phyloP scores from a whole-genome alignment of 176 grass and related monocot species.

The Ampelocalamus luodianensis region DNA sequence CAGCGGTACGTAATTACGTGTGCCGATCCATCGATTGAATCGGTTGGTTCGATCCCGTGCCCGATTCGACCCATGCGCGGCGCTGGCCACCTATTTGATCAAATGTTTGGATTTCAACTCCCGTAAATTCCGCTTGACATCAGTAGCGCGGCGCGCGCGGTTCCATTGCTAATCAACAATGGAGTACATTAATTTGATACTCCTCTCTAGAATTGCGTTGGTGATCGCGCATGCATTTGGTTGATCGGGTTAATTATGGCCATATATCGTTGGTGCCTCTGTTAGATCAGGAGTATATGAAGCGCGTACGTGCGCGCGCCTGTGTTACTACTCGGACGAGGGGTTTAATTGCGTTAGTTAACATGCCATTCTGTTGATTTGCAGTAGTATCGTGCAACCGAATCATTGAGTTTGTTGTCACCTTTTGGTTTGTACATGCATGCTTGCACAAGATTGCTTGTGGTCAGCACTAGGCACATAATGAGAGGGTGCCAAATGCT shows the following conservation, averaged over 20 bases:
- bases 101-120: neutral
- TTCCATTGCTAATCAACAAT: neutral
- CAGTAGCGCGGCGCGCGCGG: neutral
- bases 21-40: neutral
- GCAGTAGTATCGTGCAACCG: neutral
- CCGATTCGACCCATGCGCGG: neutral
- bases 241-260: neutral
- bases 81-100: conserved; percentile 37
- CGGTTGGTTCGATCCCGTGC: neutral
- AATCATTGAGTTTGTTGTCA: neutral
- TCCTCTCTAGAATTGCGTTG: neutral
- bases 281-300: neutral
- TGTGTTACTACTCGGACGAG: neutral
- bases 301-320: neutral
- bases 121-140: neutral
- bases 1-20: conserved; percentile 49
- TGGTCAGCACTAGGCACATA: neutral
- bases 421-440: neutral
- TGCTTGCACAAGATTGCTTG: neutral
- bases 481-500: too few species aligned
- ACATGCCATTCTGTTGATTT: neutral
- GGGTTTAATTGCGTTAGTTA: neutral
- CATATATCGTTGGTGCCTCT: neutral
- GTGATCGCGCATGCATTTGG: neutral
- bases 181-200: neutral